A percentile compares a stretch with the other conserved stretches of the same genome.
phyloP scores from a whole-genome alignment of 108 stramenopile species.

The Cyclotella distinguenda region DNA sequence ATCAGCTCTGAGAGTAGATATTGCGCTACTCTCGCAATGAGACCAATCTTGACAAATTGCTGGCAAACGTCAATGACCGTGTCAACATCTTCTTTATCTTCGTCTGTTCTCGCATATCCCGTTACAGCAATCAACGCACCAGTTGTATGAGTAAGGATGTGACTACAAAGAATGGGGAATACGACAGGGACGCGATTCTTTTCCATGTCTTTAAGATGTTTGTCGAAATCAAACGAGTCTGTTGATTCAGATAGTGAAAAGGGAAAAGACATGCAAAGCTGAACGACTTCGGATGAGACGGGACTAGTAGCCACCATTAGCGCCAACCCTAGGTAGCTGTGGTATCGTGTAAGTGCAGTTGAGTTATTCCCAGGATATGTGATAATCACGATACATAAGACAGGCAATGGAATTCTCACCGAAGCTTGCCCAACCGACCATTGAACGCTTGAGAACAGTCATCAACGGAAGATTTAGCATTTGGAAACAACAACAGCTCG shows the following conservation, averaged over 20 bases:
- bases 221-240: slow-evolving; percentile 30
- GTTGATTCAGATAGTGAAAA: slow-evolving; percentile 2
- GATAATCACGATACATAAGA: too few relatives aligned
- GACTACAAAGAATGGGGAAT: slow-evolving; percentile 71
- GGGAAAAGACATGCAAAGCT: slow-evolving; percentile 77
- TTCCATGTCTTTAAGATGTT: slow-evolving; percentile 12
- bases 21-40: slow-evolving; percentile 72
- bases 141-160: slow-evolving; percentile 80
- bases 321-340: slow-evolving; percentile 74
- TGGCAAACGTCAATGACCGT: slow-evolving; percentile 63
- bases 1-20: slow-evolving; percentile 59
- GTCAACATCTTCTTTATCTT: slow-evolving; percentile 53
- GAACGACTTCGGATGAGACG: slow-evolving; percentile 74
- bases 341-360: too few relatives aligned
- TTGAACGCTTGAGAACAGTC: slow-evolving; percentile 78
- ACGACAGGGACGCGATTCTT: slow-evolving; percentile 65
- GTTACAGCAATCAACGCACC: slow-evolving; percentile 73
- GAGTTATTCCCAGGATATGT: too few relatives aligned
- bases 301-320: slow-evolving; percentile 79
- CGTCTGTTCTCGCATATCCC: slow-evolving; percentile 65
- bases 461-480: slow-evolving; percentile 49
- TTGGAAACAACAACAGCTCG: slow-evolving; percentile 61
- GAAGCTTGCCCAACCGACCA: slow-evolving; percentile 72
- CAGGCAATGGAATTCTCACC: too few relatives aligned
- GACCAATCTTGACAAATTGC: slow-evolving; percentile 69